Evolutionary conservation across 2,329 filamentous ascomycete genomes (phyloP).

Genomic region (Lizonia empirigonia): DNA sequence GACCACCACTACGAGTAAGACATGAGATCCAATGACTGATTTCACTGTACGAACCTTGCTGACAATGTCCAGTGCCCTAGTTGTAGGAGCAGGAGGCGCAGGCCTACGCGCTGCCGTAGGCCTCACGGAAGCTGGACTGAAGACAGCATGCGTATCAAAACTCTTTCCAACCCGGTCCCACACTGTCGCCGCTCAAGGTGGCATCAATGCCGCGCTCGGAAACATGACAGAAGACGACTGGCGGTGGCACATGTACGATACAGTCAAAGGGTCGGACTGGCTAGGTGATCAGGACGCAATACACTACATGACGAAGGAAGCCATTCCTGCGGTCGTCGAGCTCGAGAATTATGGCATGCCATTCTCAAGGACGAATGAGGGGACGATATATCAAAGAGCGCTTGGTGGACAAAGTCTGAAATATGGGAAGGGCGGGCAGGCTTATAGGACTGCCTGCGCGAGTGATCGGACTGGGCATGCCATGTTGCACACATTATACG

Average conservation of each 20-base stretch:
- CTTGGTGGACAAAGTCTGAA: constrained; percentile 56
- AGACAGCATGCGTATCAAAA: constrained; percentile 69
- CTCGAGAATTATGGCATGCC: constrained; percentile 62
- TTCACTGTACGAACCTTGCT: background rate
- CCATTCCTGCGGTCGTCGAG: constrained; percentile 60
- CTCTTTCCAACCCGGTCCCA: constrained; percentile 68
- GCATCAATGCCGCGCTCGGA: constrained; percentile 65
- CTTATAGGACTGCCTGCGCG: constrained; percentile 54
- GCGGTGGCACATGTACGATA: constrained; percentile 67
- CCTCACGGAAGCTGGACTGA: constrained; percentile 67
- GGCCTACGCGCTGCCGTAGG: constrained; percentile 68
- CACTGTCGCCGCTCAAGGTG: constrained; percentile 70
- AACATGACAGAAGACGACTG: constrained; percentile 63
- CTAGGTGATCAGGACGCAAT: constrained; percentile 65
- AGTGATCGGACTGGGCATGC: constrained; percentile 58
- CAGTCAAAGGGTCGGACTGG: constrained; percentile 64
- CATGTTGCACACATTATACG: constrained; percentile 58
- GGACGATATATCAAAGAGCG: constrained; percentile 56
- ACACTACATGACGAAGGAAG: constrained; percentile 64
- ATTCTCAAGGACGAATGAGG: constrained; percentile 56
- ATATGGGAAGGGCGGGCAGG: constrained; percentile 57
- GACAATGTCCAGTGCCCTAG: constrained; percentile 45
- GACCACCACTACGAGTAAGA: constrained; percentile 46
- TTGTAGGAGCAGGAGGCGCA: constrained; percentile 63
- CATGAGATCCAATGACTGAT: too few species aligned